Base-by-base conservation (phyloP, 2,329 filamentous ascomycete species). In the Bipolaris oryzae region DNA sequence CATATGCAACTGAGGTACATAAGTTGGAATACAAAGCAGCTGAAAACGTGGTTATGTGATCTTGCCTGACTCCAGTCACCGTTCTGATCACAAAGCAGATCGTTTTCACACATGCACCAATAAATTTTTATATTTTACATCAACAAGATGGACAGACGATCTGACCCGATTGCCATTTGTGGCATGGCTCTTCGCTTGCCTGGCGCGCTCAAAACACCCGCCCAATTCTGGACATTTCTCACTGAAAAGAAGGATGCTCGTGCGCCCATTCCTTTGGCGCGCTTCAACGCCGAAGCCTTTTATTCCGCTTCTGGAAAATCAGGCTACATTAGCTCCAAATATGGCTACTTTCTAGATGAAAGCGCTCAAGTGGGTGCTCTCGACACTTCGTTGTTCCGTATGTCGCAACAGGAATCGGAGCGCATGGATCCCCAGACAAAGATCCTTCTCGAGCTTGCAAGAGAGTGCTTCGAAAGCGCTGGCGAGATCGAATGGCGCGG, bases 211-310 rank as follows among this genome's bases (percentile, higher is more conserved):
- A 39, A 20, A 11, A 42, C 50, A 5, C 42, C 58, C 2, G 10
- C 53, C 34, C 62, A 69, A 1, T 68, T 76, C 15, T 78, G 74
- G 74, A 58, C 74, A 4, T 56, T 77, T 21, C 61, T 72, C 7
- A 7, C 35, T 1, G 23, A 45, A 5, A 15, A 28, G 16, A 5
- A 46, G 5, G 46, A 51, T 15, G 57, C 31, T 3, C 38, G 37
- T 20, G 5, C 37, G 5, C 13, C 5, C 16, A 25, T 63, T 5
- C 57, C 55, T 13, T 2, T n/a, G 1, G 4, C 5, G 1, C 43
- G 60, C 1, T 60, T 44, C 53, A 53, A 65, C 47, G 35, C 53
- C 15, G 39, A 25, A 16, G 55, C 20, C n/a, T 61, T 44, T 34
- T 51, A 67, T 34, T 34, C 38, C 1, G 70, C 50, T 3, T 70